Evolutionary conservation across 2,329 filamentous ascomycete species (phyloP), one percentile per base, ranked within the genome.

Genomic region (Dactylonectria estremocensis): DNA sequence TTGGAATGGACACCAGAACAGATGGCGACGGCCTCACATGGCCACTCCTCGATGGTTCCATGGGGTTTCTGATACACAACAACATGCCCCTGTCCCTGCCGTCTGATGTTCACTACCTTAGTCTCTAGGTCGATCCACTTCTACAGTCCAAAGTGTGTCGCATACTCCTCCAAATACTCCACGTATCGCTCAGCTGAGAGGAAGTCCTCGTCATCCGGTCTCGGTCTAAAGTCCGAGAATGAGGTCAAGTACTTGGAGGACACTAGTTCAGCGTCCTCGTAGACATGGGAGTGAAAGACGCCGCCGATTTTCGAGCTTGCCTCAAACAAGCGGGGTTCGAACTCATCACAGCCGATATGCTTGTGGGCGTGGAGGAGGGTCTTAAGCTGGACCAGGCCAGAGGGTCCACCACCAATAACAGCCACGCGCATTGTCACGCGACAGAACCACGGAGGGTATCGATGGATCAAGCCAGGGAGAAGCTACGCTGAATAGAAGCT

Each of bases 211-310:
- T 80, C 76, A 3, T 78, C 61, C 8, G 78, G 67, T 3, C 37
- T 52, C 14, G 79, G 77, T 6, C 83, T 78, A 62, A 83, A 83
- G 67, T 86, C 84, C 1, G 84, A 86, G 70, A 86, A 86, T 6
- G 80, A 76, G 0, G 83, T 86, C n/a, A 87, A 78, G 45, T 84
- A 82, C 67, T 83, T 84, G 3, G 83, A 85, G 1, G 81, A 84
- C 6, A 86, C 84, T 5, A 85, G 77, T 28, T 61, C 62, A 3
- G 62, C 62, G 24, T 65, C 62, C 5, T 65, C 62, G 5, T 65
- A 65, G 2, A 61, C 56, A 9, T 58, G 62, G 5, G 50, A 50
- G 53, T 55, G 49, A 37, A 63, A 63, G 5, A 54, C 61, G 18
- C 61, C 61, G 18, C 61, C 61, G 11, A 63, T 37, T 35, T 50